Conservation (phyloP, 306 rosid genomes). For the Neltuma alba region DNA sequence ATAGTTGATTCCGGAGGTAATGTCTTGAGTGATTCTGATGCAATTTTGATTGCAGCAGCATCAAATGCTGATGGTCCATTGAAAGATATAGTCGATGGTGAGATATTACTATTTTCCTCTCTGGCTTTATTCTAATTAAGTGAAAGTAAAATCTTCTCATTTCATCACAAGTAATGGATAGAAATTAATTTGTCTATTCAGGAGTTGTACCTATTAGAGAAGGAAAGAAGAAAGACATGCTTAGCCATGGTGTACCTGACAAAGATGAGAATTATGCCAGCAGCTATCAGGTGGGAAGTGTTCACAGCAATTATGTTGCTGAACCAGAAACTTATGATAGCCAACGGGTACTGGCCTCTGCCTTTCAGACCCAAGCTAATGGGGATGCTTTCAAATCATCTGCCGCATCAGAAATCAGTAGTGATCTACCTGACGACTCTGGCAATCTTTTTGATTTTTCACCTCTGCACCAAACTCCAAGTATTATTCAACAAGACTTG, state of each 20-base stretch:
- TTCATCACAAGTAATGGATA: constrained; percentile 3
- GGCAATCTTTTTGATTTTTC: constrained; percentile 43
- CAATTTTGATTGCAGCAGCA: constrained; percentile 29
- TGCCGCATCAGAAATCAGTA: constrained; percentile 41
- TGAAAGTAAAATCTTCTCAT: constrained; percentile 21
- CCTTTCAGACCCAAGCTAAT: constrained; percentile 42
- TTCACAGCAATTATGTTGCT: constrained; percentile 30
- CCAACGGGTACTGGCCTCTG: constrained; percentile 37
- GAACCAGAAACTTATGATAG: constrained; percentile 39
- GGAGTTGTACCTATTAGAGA: constrained; percentile 44
- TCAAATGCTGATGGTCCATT: constrained; percentile 37
- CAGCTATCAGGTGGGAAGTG: constrained; percentile 33
- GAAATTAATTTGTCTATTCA: constrained; percentile 32
- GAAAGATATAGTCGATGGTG: constrained; percentile 48
- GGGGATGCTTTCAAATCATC: constrained; percentile 33
- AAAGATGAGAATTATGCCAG: constrained; percentile 34
- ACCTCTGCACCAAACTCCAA: constrained; percentile 42
- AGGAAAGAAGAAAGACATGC: constrained; percentile 34
- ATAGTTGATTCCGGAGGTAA: constrained; percentile 30
- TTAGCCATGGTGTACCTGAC: constrained; percentile 22
- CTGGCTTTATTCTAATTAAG: neutral
- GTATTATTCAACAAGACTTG: constrained; percentile 43
- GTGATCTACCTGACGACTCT: constrained; percentile 47
- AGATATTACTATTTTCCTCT: constrained; percentile 30
- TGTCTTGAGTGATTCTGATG: constrained; percentile 38